Evolutionary conservation across 345 rosid species (phyloP).

Genomic region (Citrus glauca): DNA sequence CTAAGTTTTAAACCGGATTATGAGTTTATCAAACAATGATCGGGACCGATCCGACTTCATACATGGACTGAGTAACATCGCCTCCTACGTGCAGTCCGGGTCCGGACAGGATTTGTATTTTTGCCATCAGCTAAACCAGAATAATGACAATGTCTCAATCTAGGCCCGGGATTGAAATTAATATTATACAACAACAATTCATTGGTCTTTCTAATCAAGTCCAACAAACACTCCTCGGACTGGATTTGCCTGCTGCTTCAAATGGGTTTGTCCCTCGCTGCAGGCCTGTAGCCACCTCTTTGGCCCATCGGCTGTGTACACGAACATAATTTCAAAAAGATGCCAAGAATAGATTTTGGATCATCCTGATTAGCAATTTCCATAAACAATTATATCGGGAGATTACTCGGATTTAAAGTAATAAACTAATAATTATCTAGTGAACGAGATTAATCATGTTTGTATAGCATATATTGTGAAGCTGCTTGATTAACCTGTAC

Average conservation of each 20-base stretch:
- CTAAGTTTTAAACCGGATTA: rapidly evolving
- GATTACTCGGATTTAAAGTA: too few species aligned
- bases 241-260: background rate
- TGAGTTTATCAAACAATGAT: rapidly evolving
- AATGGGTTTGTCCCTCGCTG: background rate
- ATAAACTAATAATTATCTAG: too few species aligned
- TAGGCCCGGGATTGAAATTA: too few species aligned
- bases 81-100: too few species aligned
- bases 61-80: too few species aligned
- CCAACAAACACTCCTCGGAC: background rate
- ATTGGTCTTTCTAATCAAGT: background rate
- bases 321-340: background rate
- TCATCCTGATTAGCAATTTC: too few species aligned
- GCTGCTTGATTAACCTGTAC: too few species aligned
- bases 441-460: too few species aligned
- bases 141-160: too few species aligned
- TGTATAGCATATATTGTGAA: too few species aligned
- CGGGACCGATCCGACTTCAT: rapidly evolving
- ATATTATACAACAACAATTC: background rate
- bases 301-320: background rate
- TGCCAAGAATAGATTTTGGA: background rate
- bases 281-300: background rate
- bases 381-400: too few species aligned
- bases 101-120: rapidly evolving
- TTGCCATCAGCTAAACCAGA: too few species aligned